A percentile compares a stretch with the other conserved stretches of the same genome.
These are phyloP conservation scores for Myxozyma vanderwaltii DNA, from an alignment of 805 yeast species.

Conservation along the genomic window DNA sequence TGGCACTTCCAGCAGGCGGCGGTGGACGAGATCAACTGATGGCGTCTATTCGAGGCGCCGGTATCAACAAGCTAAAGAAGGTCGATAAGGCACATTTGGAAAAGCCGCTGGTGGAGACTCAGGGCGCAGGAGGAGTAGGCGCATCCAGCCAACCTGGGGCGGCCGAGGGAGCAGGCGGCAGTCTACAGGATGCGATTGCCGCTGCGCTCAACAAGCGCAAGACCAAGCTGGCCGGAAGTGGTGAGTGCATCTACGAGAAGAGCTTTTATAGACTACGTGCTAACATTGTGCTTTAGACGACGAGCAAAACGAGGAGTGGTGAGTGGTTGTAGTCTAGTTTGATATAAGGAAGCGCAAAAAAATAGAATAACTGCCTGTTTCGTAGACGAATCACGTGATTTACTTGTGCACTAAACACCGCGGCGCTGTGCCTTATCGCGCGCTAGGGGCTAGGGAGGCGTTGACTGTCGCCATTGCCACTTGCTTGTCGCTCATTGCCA, in stretches of 20 bases:
- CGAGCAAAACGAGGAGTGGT: constrained; percentile 1
- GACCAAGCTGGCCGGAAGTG: constrained; percentile 70
- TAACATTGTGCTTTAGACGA: not conserved
- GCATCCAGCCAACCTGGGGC: constrained; percentile 44
- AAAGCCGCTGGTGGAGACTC: constrained; percentile 59
- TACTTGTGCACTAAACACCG: no score
- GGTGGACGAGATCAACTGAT: constrained; percentile 76
- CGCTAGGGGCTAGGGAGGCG: constrained; percentile 6
- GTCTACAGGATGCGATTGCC: constrained; percentile 83
- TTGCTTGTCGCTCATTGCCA: no score
- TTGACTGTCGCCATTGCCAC: no score
- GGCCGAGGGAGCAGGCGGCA: constrained; percentile 59
- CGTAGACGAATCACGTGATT: no score
- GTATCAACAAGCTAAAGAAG: constrained; percentile 66
- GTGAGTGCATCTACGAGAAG: constrained; percentile 11
- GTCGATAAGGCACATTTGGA: constrained; percentile 84
- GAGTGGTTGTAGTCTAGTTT: not conserved
- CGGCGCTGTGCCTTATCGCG: not conserved
- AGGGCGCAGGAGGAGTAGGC: constrained; percentile 38
- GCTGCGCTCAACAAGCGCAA: constrained; percentile 83
- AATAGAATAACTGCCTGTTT: no score
- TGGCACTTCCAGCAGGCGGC: constrained; percentile 46
- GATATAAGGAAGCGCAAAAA: no score
- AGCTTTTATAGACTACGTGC: not conserved
- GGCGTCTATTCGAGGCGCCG: constrained; percentile 83